Evolutionary conservation across 2,329 filamentous ascomycete genomes (phyloP), one percentile per base, ranked within the genome.

Genomic region (Aureobasidium namibiae): DNA sequence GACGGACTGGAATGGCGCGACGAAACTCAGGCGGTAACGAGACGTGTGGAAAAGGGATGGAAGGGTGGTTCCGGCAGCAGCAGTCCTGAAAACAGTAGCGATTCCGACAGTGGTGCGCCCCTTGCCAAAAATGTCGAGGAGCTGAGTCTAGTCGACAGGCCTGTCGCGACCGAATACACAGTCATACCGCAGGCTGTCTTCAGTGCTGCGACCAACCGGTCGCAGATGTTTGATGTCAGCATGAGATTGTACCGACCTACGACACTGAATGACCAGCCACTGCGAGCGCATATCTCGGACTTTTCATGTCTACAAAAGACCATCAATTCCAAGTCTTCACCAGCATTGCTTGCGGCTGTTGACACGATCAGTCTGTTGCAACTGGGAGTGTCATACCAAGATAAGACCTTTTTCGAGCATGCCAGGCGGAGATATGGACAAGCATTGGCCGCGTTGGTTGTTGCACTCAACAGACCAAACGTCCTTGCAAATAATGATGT

Each of bases 301-400:
- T 57, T 57, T 24, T 46, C 41, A 16, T 38, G 36, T 23, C 13
- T 57, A 23, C 54, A 57, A 4, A 48, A 48, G 23, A 48, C 42
- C 13, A 46, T 57, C 42, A 46, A 14, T 21, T 24, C 18, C 8
- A 48, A 57, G 16, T 57, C 54, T n/a, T 38, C 29, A 16, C 63
- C 65, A 1, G 67, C 64, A 31, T 64, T 71, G 18, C 46, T 36
- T 7, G 60, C 66, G 23, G 63, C 61, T n/a, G 59, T 71, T 16
- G 68, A 71, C 39, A 65, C 67, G 2, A 50, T 71, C 33, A 63
- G 62, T 36, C 53, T 71, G 39, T 64, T 70, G 6, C 65, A 69
- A 38, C 61, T 70, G 2, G 68, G 69, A 9, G 65, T 62, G 21
- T 52, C 64, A 7, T 61, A 63, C 29, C 63, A 67, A n/a, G 66